Evolutionary conservation across 139 green algal genomes (phyloP).

Genomic region (Trebouxia sp.): DNA sequence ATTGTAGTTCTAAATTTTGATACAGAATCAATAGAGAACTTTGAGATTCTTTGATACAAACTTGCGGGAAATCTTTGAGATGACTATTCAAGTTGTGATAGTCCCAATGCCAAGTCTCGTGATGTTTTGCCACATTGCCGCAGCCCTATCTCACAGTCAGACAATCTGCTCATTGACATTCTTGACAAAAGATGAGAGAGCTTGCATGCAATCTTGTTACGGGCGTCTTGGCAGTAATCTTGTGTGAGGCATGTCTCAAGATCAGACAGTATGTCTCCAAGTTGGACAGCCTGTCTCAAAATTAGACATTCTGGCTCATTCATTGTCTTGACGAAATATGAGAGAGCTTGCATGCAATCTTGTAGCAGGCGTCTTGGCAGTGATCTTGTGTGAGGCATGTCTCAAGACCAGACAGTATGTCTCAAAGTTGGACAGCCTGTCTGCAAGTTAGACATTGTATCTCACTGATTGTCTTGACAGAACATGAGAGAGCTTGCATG

Average conservation of each 20-base stretch:
- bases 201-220: slow-evolving; percentile 18
- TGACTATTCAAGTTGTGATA: too few species aligned
- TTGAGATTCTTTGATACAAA: slow-evolving; percentile 17
- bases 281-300: slow-evolving; percentile 22
- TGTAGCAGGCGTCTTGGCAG: slow-evolving; percentile 9
- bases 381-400: background rate
- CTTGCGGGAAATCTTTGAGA: slow-evolving; percentile 16
- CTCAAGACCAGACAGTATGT: slow-evolving; percentile 23
- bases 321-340: slow-evolving; percentile 11
- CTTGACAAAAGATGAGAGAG: background rate
- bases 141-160: too few species aligned
- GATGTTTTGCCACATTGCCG: background rate
- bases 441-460: slow-evolving; percentile 6
- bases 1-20: slow-evolving; percentile 29
- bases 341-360: slow-evolving; percentile 1
- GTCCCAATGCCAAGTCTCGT: too few species aligned
- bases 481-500: too few species aligned
- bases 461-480: slow-evolving; percentile 19
- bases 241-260: slow-evolving; percentile 11
- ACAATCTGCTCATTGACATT: slow-evolving; percentile 16
- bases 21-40: slow-evolving; percentile 22
- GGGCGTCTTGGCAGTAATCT: background rate
- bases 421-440: background rate
- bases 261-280: slow-evolving; percentile 21
- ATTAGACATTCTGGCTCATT: slow-evolving; percentile 12